A percentile compares a stretch with the other conserved stretches of the same genome.
Evolutionary conservation across 192 early-diverging fungal genomes (phyloP).

Genomic region (Coemansia sp.): DNA sequence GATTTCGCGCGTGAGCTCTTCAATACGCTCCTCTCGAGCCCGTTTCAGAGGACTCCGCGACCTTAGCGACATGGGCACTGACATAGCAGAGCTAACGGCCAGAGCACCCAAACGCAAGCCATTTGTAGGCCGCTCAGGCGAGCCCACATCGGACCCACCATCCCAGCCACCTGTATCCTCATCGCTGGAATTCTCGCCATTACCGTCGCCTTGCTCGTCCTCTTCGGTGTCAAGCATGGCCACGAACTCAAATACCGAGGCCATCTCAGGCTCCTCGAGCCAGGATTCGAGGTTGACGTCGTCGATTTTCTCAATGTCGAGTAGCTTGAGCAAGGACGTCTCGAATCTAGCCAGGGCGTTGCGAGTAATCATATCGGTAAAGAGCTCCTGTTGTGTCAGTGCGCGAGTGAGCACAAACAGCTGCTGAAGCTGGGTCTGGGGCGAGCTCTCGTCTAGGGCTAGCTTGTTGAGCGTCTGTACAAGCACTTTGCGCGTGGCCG

Average conservation of each 20-base stretch:
- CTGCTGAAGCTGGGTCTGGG: slow-evolving; percentile 42
- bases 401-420: slow-evolving; percentile 51
- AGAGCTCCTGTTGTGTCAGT: slow-evolving; percentile 50
- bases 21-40: slow-evolving; percentile 34
- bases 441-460: slow-evolving; percentile 42
- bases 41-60: slow-evolving; percentile 44
- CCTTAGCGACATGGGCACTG: slow-evolving; percentile 18
- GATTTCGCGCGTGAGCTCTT: slow-evolving; percentile 53
- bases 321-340: slow-evolving; percentile 58
- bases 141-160: slow-evolving; percentile 27
- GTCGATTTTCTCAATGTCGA: slow-evolving; percentile 51
- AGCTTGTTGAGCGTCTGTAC: slow-evolving; percentile 66
- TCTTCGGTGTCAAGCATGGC: slow-evolving; percentile 24
- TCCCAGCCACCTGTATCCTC: slow-evolving; percentile 2
- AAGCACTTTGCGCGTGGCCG: slow-evolving; percentile 65
- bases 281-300: slow-evolving; percentile 46
- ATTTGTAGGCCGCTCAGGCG: neutral
- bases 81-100: slow-evolving; percentile 24
- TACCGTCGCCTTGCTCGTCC: slow-evolving; percentile 8
- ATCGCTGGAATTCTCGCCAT: neutral
- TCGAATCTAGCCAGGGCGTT: slow-evolving; percentile 65
- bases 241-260: slow-evolving; percentile 51
- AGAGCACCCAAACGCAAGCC: neutral
- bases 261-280: slow-evolving; percentile 57
- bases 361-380: slow-evolving; percentile 60